Evolutionary conservation across 805 yeast species (phyloP), one percentile per base, ranked within the genome.

Genomic region (Zygosaccharomyces kombuchaensis): DNA sequence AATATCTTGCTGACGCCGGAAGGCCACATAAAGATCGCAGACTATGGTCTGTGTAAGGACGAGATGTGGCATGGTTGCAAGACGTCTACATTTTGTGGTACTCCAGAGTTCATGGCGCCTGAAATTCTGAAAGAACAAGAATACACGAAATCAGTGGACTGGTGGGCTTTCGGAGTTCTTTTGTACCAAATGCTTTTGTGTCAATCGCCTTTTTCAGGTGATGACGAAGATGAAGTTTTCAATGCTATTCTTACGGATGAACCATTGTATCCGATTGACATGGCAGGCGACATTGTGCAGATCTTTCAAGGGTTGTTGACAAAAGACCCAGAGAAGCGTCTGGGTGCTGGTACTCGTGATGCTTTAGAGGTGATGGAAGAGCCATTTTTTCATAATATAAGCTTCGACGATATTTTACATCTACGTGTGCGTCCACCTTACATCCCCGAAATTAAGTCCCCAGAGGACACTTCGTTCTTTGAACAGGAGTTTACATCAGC

Each of bases 101-200:
- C 99, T 2, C 99, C 99, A 0, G 99, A 93, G 66, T 87, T 93
- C 56, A 93, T 93, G 96, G 99, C 99, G 1, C 99, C 99, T 0
- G 99, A 93, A 67, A 91, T 93, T 55, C 74, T 93, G 60, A 82
- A 87, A 53, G 98, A 93, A 44, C 95, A 90, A 66, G 85, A 82
- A 48, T 93, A 93, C 60, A 93, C 89, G 43, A 81, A 95, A 60
- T 85, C 93, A 32, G 99, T 93, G 44, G 99, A 93, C 69, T 93
- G 99, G 99, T 93, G 99, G 99, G 98, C 99, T 1, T 88, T 90
- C 73, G 99, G 99, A 47, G 98, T 93, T 23, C 74, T 93, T 53
- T 73, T 93, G 54, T 93, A 91, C 67, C 99, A 93, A 68, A 93
- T 93, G 99, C 73, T 93, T 46, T 74, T 93, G 47, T 93, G 96